Evolutionary conservation across 768 basidiomycete species (phyloP).

Genomic region (Phaeotremella fagi): DNA sequence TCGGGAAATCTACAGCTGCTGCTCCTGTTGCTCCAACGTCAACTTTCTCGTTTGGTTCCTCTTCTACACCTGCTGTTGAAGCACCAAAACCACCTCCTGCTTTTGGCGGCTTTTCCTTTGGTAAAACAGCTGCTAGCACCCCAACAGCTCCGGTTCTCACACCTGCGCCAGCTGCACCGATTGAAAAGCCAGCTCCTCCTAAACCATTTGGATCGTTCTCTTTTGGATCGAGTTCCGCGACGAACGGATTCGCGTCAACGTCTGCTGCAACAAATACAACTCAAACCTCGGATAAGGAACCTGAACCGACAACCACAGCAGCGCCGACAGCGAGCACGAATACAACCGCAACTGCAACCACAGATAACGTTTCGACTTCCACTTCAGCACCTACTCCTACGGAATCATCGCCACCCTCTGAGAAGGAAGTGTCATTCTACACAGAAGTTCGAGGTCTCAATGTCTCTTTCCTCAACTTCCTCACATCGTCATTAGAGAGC

Average conservation of each 20-base stretch:
- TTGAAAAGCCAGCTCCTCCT: conserved; percentile 2
- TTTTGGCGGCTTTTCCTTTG: neutral
- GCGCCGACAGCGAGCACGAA: neutral
- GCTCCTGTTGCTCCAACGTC: conserved; percentile 10
- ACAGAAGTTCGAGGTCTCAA: conserved; percentile 44
- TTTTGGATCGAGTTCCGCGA: conserved; percentile 13
- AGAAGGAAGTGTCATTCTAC: conserved; percentile 37
- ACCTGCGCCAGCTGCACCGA: conserved; percentile 3
- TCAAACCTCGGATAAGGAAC: neutral
- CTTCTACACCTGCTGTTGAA: conserved; percentile 2
- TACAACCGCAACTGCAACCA: neutral
- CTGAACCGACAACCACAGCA: neutral
- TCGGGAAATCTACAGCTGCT: conserved; percentile 3
- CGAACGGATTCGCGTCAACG: conserved; percentile 3
- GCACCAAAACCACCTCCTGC: neutral
- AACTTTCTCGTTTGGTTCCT: conserved; percentile 15
- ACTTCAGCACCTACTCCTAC: conserved; percentile 11
- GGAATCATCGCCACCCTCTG: conserved; percentile 14
- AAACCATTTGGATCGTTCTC: conserved; percentile 39
- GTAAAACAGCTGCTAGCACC: neutral
- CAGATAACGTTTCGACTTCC: neutral
- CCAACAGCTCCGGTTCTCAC: neutral
- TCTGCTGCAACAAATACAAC: neutral
- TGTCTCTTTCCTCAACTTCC: conserved; percentile 33
- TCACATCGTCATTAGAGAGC: conserved; percentile 20